Evolutionary conservation across 495 filamentous ascomycete species (phyloP).

Genomic region (Aspergillus haitiensis): DNA sequence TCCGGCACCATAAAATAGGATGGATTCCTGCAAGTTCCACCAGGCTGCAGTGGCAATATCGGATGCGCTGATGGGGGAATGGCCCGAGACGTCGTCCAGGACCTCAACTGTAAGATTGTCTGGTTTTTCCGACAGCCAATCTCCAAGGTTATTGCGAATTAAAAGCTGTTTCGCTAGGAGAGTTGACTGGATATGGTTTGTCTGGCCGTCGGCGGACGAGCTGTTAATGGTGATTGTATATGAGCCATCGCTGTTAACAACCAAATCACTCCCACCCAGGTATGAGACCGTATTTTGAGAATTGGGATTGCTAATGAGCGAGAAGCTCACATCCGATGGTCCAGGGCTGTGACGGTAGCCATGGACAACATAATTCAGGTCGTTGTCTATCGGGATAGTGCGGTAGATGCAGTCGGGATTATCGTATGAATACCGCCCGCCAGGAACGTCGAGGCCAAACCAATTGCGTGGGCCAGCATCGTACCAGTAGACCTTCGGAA

Average conservation of each 20-base stretch:
- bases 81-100: constrained; percentile 1
- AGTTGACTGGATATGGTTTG: constrained; percentile 22
- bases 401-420: constrained; percentile 26
- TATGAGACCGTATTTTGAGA: constrained; percentile 23
- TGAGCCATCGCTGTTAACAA: constrained; percentile 17
- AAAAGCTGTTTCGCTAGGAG: constrained; percentile 12
- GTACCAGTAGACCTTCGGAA: constrained; percentile 18
- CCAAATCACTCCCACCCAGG: constrained; percentile 14
- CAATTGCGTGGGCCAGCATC: constrained; percentile 20
- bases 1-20: constrained; percentile 19
- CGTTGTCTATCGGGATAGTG: constrained; percentile 21
- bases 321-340: constrained; percentile 21
- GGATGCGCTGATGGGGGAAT: constrained; percentile 4
- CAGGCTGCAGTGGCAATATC: constrained; percentile 7
- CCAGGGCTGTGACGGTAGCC: constrained; percentile 15
- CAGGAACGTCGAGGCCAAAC: constrained; percentile 21
- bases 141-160: constrained; percentile 22
- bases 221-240: constrained; percentile 25
- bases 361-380: constrained; percentile 16
- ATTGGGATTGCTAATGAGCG: constrained; percentile 23
- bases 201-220: constrained; percentile 9
- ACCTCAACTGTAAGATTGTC: constrained; percentile 17
- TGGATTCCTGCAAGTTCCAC: constrained; percentile 20
- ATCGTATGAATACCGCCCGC: constrained; percentile 22
- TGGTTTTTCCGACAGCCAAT: constrained; percentile 16